These are phyloP conservation scores for Colletotrichum higginsianum DNA, from an alignment of 2,329 filamentous ascomycete species.

Conservation along the genomic window DNA sequence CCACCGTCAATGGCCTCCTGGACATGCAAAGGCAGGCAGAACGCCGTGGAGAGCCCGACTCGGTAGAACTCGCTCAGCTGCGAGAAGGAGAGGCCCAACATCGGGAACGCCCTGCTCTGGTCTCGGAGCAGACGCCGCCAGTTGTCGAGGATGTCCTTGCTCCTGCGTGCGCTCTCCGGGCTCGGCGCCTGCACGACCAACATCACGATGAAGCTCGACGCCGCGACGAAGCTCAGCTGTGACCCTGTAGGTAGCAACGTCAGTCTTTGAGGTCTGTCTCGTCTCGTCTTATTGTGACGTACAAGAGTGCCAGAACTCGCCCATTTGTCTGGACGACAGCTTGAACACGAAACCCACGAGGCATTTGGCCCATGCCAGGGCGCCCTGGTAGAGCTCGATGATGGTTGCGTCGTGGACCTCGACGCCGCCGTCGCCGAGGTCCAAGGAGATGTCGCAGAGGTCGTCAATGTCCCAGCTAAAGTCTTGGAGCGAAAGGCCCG, in stretches of 20 bases:
- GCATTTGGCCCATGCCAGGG: neutral
- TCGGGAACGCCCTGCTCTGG: neutral
- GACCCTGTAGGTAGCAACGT: neutral
- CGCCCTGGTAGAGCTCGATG: constrained; percentile 1
- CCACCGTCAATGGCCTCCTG: neutral
- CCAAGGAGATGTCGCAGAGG: neutral
- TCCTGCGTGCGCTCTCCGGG: neutral
- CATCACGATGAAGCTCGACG: constrained; percentile 9
- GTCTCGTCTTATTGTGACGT: neutral
- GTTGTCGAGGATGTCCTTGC: neutral
- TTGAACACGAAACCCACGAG: neutral
- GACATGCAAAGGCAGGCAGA: neutral
- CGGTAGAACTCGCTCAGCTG: neutral
- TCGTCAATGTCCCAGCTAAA: constrained; percentile 1
- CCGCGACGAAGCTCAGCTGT: neutral
- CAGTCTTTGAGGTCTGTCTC: neutral
- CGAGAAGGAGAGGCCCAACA: neutral
- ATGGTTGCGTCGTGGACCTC: constrained; percentile 1
- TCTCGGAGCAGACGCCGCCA: neutral
- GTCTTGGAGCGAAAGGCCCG: neutral
- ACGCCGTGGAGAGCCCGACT: neutral
- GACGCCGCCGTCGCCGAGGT: neutral
- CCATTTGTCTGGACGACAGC: neutral
- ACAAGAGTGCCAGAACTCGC: constrained; percentile 7
- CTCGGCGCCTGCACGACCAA: neutral